Evolutionary conservation across 1,139 yeast species (phyloP).

Genomic region (Geotrichum fermentans): DNA sequence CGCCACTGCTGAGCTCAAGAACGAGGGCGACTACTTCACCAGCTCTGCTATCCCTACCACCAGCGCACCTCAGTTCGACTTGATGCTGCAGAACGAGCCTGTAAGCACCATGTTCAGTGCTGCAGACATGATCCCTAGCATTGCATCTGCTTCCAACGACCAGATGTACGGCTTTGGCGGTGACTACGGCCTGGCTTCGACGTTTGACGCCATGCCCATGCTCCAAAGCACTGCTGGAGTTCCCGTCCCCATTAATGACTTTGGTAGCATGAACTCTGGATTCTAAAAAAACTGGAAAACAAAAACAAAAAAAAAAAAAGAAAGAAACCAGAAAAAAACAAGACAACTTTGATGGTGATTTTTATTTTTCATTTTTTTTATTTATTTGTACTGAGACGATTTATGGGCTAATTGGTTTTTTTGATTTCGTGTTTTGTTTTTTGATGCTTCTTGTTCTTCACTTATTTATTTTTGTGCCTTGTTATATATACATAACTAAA

Average conservation of each 20-base stretch:
- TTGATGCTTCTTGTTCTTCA: not conserved
- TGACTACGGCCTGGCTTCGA: not conserved
- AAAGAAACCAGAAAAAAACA: too few species aligned
- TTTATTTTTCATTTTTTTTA: not conserved
- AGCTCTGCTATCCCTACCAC: not conserved
- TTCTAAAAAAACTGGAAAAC: not conserved
- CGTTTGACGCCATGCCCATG: not conserved
- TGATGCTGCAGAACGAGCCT: not conserved
- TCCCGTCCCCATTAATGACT: not conserved
- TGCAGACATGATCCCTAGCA: not conserved
- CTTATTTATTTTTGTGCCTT: not conserved
- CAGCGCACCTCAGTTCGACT: not conserved
- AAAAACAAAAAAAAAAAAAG: too few species aligned
- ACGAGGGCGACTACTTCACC: not conserved
- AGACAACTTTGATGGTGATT: not conserved
- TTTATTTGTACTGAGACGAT: too few species aligned
- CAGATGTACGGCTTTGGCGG: not conserved
- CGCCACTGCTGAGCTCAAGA: not conserved
- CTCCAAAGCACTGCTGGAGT: not conserved
- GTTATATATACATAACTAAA: too few species aligned
- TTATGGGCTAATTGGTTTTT: too few species aligned
- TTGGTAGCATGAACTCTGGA: not conserved
- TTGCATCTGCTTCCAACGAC: not conserved
- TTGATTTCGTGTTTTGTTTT: not conserved
- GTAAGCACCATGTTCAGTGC: not conserved